A percentile compares a stretch with the other conserved stretches of the same genome.
phyloP scores from a whole-genome alignment of 495 filamentous ascomycete genomes.

The Talaromyces thailandensis region DNA sequence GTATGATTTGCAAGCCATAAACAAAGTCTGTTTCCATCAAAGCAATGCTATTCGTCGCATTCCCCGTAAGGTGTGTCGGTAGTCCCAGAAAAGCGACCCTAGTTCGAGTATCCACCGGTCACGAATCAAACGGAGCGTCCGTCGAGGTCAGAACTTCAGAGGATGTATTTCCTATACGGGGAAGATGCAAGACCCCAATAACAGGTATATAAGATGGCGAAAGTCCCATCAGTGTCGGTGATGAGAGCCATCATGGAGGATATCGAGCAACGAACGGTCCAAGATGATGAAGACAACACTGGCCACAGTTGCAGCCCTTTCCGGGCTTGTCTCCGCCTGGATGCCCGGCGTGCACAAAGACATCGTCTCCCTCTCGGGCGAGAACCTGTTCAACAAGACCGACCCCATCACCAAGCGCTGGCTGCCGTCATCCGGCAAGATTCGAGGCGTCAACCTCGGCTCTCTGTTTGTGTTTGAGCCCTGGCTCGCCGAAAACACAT shows the following conservation, averaged over 20 bases:
- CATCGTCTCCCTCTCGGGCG: slow-evolving; percentile 16
- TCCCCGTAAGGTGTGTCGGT: background rate
- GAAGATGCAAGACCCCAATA: background rate
- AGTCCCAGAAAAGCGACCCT: background rate
- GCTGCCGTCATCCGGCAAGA: slow-evolving; percentile 26
- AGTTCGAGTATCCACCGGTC: background rate
- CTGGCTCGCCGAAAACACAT: slow-evolving; percentile 44
- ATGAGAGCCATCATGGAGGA: background rate
- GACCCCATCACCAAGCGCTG: slow-evolving; percentile 7
- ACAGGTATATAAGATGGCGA: background rate
- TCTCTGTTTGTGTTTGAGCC: slow-evolving; percentile 52
- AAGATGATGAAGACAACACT: slow-evolving; percentile 7
- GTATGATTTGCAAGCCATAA: background rate
- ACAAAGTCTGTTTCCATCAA: background rate
- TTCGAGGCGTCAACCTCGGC: slow-evolving; percentile 55
- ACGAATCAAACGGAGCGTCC: background rate
- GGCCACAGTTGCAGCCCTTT: slow-evolving; percentile 5
- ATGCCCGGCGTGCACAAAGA: slow-evolving; percentile 22
- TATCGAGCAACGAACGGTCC: background rate
- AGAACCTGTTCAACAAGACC: slow-evolving; percentile 17
- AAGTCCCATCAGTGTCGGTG: background rate
- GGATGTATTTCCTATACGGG: background rate
- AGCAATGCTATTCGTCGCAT: background rate
- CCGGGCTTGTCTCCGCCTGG: slow-evolving; percentile 16
- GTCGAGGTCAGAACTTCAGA: background rate